phyloP scores from a whole-genome alignment of 495 filamentous ascomycete genomes.

The Sphaerosporella brunnea region DNA sequence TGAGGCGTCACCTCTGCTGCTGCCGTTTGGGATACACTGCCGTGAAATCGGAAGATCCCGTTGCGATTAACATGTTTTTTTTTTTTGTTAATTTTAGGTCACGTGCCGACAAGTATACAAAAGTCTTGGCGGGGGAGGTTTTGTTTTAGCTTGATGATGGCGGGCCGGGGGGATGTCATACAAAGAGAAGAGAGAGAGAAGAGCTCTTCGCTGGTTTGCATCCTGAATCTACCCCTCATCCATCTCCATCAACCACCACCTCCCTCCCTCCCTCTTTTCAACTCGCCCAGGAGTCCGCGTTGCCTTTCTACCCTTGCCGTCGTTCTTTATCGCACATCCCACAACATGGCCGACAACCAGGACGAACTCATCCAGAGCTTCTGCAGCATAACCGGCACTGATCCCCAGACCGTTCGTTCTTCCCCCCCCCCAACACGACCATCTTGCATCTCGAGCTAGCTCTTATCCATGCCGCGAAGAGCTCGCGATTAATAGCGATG shows the following conservation, averaged over 20 bases:
- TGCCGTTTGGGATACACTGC: no score
- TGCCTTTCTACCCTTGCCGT: background rate
- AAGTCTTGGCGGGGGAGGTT: no score
- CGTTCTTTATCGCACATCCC: constrained; percentile 1
- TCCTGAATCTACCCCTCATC: background rate
- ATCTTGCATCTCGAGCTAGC: no score
- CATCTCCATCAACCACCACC: background rate
- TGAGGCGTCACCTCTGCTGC: no score
- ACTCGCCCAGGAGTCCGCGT: background rate
- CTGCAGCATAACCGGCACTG: constrained; percentile 49
- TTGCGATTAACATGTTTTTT: no score
- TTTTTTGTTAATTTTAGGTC: no score
- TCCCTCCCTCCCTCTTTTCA: constrained; percentile 13
- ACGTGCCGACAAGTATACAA: no score
- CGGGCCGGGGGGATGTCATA: background rate
- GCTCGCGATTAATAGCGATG: constrained; percentile 3
- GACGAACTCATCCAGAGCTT: constrained; percentile 58
- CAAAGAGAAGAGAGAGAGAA: background rate
- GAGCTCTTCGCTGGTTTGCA: background rate
- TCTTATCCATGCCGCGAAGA: background rate
- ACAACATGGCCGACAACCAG: constrained; percentile 42
- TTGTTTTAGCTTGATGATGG: no score
- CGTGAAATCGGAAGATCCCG: no score
- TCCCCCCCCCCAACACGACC: background rate
- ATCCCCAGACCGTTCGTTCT: constrained; percentile 40